Conservation (phyloP, 768 basidiomycete genomes). For the Suillus cothurnatus region DNA sequence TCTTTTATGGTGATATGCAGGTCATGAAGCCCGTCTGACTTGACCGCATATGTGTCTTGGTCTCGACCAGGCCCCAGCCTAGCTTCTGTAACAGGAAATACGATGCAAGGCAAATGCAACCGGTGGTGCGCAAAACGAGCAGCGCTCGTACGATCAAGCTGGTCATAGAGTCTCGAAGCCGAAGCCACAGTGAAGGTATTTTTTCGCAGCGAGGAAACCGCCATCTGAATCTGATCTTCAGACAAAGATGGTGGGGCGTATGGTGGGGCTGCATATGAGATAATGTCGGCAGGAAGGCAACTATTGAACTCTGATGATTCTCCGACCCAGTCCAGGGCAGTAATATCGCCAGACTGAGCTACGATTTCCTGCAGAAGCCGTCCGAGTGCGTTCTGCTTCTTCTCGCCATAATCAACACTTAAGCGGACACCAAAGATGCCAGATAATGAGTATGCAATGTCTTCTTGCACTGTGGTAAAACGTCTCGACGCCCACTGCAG, state of each 20-base stretch:
- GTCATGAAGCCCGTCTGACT: no score
- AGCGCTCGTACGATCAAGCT: background rate
- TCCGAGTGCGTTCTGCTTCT: background rate
- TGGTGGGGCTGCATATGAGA: background rate
- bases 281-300: background rate
- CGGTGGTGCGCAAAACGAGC: no score
- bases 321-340: background rate
- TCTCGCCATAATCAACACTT: background rate
- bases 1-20: no score
- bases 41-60: no score
- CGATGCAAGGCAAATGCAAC: no score
- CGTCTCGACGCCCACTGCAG: background rate
- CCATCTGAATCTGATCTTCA: background rate
- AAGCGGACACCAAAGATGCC: background rate
- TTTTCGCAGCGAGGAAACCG: background rate
- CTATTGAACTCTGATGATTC: background rate
- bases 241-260: background rate
- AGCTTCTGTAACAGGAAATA: no score
- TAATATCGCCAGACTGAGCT: background rate
- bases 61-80: no score
- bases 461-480: background rate
- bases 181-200: background rate
- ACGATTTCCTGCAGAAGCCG: background rate
- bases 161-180: background rate
- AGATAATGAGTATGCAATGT: background rate